These are phyloP conservation scores for Ophiorrhiza pumila DNA, from an alignment of 257 asterid genomes.

Conservation along the genomic window DNA sequence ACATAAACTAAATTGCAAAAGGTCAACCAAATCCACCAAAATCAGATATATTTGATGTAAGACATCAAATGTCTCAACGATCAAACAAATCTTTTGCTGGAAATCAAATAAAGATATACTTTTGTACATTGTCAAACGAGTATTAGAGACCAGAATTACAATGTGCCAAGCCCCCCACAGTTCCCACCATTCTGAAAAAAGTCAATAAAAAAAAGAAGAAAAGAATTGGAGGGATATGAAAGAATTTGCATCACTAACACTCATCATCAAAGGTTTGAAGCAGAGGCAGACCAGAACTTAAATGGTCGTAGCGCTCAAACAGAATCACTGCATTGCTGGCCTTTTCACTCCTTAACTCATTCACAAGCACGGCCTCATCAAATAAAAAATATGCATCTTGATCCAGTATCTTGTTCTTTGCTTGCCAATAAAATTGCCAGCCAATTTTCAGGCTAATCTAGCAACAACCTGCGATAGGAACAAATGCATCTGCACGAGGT, in stretches of 20 bases:
- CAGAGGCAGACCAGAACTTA: neutral
- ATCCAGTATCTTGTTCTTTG: neutral
- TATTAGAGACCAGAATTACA: neutral
- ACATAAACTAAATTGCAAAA: too few relatives aligned
- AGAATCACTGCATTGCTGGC: neutral
- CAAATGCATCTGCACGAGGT: conserved; percentile 44
- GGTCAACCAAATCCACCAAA: neutral
- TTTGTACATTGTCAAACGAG: neutral
- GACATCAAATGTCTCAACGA: neutral
- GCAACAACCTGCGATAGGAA: conserved; percentile 78
- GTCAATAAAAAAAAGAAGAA: neutral
- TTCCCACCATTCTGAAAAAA: neutral
- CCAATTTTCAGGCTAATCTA: conserved; percentile 19
- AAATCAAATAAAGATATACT: neutral
- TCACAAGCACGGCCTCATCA: neutral
- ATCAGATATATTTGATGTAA: neutral
- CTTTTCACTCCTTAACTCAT: neutral
- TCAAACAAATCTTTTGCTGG: neutral
- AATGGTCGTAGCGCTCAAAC: neutral
- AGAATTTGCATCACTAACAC: neutral
- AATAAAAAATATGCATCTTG: neutral
- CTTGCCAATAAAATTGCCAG: neutral
- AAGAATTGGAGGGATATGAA: neutral
- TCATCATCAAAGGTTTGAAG: neutral
- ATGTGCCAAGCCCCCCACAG: neutral